phyloP scores from a whole-genome alignment of 345 rosid genomes.

The Salix dunnii region DNA sequence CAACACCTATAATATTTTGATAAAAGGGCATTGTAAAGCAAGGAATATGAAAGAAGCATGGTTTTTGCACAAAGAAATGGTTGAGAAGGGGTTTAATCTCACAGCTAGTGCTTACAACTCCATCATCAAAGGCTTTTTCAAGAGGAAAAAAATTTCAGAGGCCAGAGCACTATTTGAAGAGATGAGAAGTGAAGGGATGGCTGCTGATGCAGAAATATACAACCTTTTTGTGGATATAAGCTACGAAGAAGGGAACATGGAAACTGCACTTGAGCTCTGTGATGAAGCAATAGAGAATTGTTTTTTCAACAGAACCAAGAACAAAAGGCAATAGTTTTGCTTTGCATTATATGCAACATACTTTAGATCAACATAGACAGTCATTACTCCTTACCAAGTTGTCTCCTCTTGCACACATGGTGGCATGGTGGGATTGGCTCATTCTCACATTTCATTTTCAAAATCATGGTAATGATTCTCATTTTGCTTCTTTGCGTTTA shows the following conservation, averaged over 20 bases:
- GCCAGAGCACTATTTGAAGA: conserved; percentile 70
- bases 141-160: conserved; percentile 65
- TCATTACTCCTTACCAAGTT: no score
- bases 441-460: background rate
- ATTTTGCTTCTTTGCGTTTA: background rate
- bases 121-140: conserved; percentile 69
- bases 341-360: background rate
- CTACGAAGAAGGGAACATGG: conserved; percentile 60
- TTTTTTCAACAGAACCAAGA: conserved; percentile 38
- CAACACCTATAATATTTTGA: conserved; percentile 72
- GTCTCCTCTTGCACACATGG: no score
- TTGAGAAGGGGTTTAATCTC: conserved; percentile 54
- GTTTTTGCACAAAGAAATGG: conserved; percentile 69
- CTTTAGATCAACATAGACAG: background rate
- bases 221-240: conserved; percentile 52
- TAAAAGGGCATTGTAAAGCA: conserved; percentile 89
- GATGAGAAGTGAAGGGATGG: conserved; percentile 65
- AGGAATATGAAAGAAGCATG: conserved; percentile 98
- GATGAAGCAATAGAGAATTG: conserved; percentile 73
- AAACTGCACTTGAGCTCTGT: conserved; percentile 61
- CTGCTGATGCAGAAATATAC: conserved; percentile 54
- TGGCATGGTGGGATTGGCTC: background rate
- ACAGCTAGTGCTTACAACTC: conserved; percentile 58
- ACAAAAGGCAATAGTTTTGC: conserved; percentile 27
- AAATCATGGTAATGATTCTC: conserved; percentile 6